Conservation (phyloP, 2,329 filamentous ascomycete genomes). For the Penicillium digitatum region DNA sequence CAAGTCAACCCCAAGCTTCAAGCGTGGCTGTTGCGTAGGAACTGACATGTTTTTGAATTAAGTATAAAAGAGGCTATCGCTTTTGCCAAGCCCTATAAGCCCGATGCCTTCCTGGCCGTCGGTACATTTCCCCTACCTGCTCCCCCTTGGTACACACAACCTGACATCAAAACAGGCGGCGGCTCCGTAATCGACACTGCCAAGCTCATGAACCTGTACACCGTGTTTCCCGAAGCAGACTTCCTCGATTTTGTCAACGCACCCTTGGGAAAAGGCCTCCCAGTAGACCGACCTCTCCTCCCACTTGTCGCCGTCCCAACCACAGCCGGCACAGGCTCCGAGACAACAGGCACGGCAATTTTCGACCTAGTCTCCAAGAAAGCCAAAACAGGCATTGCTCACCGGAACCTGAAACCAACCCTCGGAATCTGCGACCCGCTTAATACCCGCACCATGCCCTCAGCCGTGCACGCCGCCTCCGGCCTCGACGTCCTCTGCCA, state of each 20-base stretch:
- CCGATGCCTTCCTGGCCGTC: constrained; percentile 90
- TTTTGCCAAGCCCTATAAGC: constrained; percentile 72
- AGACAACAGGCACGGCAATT: constrained; percentile 96
- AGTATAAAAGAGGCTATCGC: constrained; percentile 78
- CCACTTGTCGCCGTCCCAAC: constrained; percentile 81
- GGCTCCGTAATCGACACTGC: constrained; percentile 97
- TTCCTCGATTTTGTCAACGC: constrained; percentile 98
- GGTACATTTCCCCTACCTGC: constrained; percentile 44
- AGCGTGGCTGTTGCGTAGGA: constrained; percentile 44
- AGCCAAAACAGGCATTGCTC: constrained; percentile 93
- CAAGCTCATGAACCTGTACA: constrained; percentile 97
- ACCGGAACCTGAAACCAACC: constrained; percentile 91
- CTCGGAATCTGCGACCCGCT: constrained; percentile 81
- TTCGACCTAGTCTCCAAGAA: constrained; percentile 88
- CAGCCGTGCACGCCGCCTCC: constrained; percentile 84
- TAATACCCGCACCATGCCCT: constrained; percentile 94
- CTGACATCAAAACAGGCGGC: constrained; percentile 46
- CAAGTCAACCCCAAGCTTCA: constrained; percentile 42
- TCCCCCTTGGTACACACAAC: neutral
- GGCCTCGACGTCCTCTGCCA: constrained; percentile 95
- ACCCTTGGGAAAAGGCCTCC: constrained; percentile 77
- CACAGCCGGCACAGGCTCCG: constrained; percentile 81
- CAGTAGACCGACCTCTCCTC: constrained; percentile 65
- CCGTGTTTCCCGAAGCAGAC: constrained; percentile 81
- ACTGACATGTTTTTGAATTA: neutral